These are phyloP conservation scores for Schizochytrium sp. DNA, from an alignment of 108 stramenopile genomes.

Conservation along the genomic window DNA sequence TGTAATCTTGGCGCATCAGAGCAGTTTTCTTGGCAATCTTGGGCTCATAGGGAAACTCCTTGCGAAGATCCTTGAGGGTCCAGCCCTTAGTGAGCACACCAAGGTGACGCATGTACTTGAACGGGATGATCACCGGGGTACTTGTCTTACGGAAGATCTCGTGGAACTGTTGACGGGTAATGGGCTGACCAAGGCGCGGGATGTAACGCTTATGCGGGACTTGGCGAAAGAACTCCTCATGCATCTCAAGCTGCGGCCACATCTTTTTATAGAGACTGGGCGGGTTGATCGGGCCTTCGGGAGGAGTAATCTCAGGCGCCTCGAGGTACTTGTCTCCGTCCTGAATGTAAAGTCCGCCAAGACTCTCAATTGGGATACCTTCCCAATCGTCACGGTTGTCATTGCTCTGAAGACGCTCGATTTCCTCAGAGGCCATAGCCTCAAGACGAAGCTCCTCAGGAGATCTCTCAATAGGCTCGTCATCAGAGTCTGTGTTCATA, in stretches of 20 bases:
- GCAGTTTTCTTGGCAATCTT: slow-evolving; percentile 37
- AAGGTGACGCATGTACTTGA: slow-evolving; percentile 53
- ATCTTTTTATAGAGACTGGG: slow-evolving; percentile 29
- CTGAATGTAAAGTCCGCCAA: neutral
- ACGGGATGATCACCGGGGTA: slow-evolving; percentile 50
- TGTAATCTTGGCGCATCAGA: slow-evolving; percentile 27
- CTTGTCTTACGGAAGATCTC: slow-evolving; percentile 50
- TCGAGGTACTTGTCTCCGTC: slow-evolving; percentile 38
- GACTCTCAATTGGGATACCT: neutral
- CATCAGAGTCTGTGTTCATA: neutral
- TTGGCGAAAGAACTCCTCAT: slow-evolving; percentile 26
- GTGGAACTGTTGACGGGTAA: slow-evolving; percentile 54
- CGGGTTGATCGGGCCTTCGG: neutral
- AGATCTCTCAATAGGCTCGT: neutral
- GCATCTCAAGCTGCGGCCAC: slow-evolving; percentile 35
- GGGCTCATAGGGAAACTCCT: slow-evolving; percentile 47
- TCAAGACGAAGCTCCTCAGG: slow-evolving; percentile 2
- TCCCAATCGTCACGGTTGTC: neutral
- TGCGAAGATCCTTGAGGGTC: slow-evolving; percentile 46
- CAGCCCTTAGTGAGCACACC: slow-evolving; percentile 50
- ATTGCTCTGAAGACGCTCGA: slow-evolving; percentile 6
- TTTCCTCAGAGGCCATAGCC: slow-evolving; percentile 46
- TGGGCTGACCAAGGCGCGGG: slow-evolving; percentile 47
- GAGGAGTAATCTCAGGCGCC: neutral
- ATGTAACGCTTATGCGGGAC: slow-evolving; percentile 38